Evolutionary conservation across 768 basidiomycete species (phyloP).

Genomic region (Mycena venus): DNA sequence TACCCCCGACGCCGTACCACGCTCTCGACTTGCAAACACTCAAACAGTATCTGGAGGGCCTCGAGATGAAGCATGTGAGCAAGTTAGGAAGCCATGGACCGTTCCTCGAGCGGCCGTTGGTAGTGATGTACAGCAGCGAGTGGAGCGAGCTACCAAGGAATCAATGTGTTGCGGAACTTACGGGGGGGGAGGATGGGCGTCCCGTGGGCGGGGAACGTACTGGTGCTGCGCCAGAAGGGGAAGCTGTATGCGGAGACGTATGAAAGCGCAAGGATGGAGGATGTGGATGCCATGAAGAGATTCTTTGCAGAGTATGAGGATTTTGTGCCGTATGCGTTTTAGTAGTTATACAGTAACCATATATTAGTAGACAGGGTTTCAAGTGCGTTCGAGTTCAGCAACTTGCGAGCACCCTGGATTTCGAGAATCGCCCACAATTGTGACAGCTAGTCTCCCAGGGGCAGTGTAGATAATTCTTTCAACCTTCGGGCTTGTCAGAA

Average conservation of each 20-base stretch:
- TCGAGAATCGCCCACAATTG: no score
- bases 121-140: slow-evolving; percentile 12
- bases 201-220: slow-evolving; percentile 24
- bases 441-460: no score
- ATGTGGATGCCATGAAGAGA: slow-evolving; percentile 13
- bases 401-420: no score
- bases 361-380: no score
- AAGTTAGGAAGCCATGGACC: slow-evolving; percentile 4
- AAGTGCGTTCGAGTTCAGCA: no score
- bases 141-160: slow-evolving; percentile 8
- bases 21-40: background rate
- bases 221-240: slow-evolving; percentile 28
- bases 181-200: slow-evolving; percentile 8
- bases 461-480: no score
- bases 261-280: slow-evolving; percentile 22
- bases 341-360: background rate
- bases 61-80: slow-evolving; percentile 24
- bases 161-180: slow-evolving; percentile 10
- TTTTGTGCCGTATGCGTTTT: slow-evolving; percentile 26
- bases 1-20: slow-evolving; percentile 14
- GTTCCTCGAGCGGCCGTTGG: background rate
- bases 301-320: slow-evolving; percentile 22
- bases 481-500: no score
- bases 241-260: slow-evolving; percentile 13
- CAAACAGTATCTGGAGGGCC: background rate